phyloP scores from a whole-genome alignment of 1,284 basidiomycete genomes.

The Chondrostereum purpureum region DNA sequence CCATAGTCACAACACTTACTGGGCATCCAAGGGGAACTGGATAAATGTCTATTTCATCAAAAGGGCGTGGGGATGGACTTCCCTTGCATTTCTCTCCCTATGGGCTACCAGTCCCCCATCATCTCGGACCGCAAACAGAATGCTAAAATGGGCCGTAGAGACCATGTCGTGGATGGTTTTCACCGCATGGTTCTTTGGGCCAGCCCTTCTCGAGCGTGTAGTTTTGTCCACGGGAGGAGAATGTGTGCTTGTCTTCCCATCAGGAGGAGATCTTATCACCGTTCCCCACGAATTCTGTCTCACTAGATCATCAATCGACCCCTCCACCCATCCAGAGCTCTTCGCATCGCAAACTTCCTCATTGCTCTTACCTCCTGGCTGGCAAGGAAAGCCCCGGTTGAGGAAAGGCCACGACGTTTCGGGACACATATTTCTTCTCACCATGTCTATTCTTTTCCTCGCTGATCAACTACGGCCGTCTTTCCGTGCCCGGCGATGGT shows the following conservation, averaged over 20 bases:
- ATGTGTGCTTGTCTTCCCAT: slow-evolving; percentile 66
- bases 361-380: slow-evolving; percentile 31
- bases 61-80: slow-evolving; percentile 88
- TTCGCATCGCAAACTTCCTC: slow-evolving; percentile 37
- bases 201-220: slow-evolving; percentile 73
- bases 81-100: slow-evolving; percentile 50
- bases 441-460: slow-evolving; percentile 77
- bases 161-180: slow-evolving; percentile 72
- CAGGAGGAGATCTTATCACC: slow-evolving; percentile 35
- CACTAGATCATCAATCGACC: slow-evolving; percentile 43
- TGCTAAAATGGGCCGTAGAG: slow-evolving; percentile 57
- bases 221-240: slow-evolving; percentile 74
- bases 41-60: slow-evolving; percentile 90
- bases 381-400: slow-evolving; percentile 48
- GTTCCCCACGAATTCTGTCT: slow-evolving; percentile 61
- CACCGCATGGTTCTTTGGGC: slow-evolving; percentile 91
- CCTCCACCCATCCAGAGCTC: slow-evolving; percentile 56
- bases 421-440: slow-evolving; percentile 90
- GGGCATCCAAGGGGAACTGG: slow-evolving; percentile 76
- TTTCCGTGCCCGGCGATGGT: slow-evolving; percentile 32
- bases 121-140: slow-evolving; percentile 33
- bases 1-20: slow-evolving; percentile 61
- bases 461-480: slow-evolving; percentile 64
- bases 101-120: slow-evolving; percentile 47
- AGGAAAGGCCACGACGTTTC: slow-evolving; percentile 89